Evolutionary conservation across 2,329 filamentous ascomycete genomes (phyloP).

Genomic region (Cercospora sp.): DNA sequence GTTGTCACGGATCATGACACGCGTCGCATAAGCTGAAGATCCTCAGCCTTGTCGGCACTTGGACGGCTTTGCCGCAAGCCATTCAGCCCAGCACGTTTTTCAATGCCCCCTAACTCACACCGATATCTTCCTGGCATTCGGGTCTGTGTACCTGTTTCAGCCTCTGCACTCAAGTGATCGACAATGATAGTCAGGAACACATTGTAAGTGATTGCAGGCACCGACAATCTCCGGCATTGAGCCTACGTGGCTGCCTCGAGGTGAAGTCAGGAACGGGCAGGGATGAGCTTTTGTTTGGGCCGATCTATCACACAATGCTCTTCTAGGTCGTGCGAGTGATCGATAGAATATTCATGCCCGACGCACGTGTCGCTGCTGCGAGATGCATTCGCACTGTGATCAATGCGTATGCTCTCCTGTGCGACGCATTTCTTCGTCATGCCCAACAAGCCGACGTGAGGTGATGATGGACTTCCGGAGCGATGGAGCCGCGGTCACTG

Average conservation of each 20-base stretch:
- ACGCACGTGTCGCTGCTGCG: neutral
- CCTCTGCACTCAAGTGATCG: constrained; percentile 1
- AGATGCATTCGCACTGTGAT: neutral
- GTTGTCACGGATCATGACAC: neutral
- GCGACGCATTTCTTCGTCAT: neutral
- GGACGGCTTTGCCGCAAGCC: constrained; percentile 11
- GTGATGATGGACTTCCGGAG: neutral
- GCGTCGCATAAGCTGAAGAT: neutral
- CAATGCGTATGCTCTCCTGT: neutral
- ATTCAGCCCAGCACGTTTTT: constrained; percentile 12
- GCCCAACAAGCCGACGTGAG: neutral
- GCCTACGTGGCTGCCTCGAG: constrained; percentile 6
- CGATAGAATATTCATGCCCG: neutral
- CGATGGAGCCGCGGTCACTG: neutral
- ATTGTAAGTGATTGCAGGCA: neutral
- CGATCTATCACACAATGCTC: neutral
- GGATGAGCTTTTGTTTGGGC: constrained; percentile 2
- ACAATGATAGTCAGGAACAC: neutral
- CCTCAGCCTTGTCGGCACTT: constrained; percentile 12
- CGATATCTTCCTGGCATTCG: neutral
- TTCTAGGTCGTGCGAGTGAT: neutral
- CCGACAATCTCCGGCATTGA: constrained; percentile 16
- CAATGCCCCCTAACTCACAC: neutral
- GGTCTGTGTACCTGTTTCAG: constrained; percentile 5
- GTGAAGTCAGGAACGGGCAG: constrained; percentile 10